Percentiles rank a stretch among this genome's conserved stretches.
These are phyloP conservation scores for Blastocystis sp. DNA, from an alignment of 352 stramenopile genomes.

Conservation along the genomic window DNA sequence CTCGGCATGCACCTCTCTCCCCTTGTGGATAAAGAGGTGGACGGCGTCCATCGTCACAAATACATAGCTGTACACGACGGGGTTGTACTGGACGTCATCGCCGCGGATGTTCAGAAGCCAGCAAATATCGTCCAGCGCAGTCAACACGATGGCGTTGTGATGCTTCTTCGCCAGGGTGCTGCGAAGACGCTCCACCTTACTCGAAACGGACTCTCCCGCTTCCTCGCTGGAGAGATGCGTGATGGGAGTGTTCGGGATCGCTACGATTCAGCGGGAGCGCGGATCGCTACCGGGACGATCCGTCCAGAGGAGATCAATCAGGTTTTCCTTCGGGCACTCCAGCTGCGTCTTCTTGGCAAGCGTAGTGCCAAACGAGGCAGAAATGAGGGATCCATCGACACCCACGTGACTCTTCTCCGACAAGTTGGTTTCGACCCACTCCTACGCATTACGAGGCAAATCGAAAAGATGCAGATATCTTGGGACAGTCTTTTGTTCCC, in stretches of 20 bases:
- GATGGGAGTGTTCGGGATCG: slow-evolving; percentile 17
- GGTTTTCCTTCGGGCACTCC: slow-evolving; percentile 46
- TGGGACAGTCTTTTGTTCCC: slow-evolving; percentile 76
- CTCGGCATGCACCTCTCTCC: slow-evolving; percentile 77
- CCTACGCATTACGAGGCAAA: slow-evolving; percentile 79
- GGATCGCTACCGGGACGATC: slow-evolving; percentile 35
- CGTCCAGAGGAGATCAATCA: slow-evolving; percentile 53
- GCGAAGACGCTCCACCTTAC: slow-evolving; percentile 11
- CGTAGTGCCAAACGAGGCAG: neutral
- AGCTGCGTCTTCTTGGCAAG: neutral
- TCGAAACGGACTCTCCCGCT: neutral
- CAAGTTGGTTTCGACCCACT: slow-evolving; percentile 85
- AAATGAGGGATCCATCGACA: slow-evolving; percentile 82
- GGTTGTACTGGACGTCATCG: slow-evolving; percentile 94
- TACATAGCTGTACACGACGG: slow-evolving; percentile 93
- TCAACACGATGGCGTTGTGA: slow-evolving; percentile 87
- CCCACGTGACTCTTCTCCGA: slow-evolving; percentile 82
- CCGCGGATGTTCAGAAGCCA: slow-evolving; percentile 95
- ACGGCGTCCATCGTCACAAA: slow-evolving; percentile 87
- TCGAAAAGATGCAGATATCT: slow-evolving; percentile 7
- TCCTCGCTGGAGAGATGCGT: neutral
- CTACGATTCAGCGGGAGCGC: neutral
- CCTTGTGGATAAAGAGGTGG: slow-evolving; percentile 88
- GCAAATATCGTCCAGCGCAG: slow-evolving; percentile 92
- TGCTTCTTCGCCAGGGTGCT: neutral